phyloP scores from a whole-genome alignment of 768 basidiomycete genomes.

The Dacryopinax spathularia region DNA sequence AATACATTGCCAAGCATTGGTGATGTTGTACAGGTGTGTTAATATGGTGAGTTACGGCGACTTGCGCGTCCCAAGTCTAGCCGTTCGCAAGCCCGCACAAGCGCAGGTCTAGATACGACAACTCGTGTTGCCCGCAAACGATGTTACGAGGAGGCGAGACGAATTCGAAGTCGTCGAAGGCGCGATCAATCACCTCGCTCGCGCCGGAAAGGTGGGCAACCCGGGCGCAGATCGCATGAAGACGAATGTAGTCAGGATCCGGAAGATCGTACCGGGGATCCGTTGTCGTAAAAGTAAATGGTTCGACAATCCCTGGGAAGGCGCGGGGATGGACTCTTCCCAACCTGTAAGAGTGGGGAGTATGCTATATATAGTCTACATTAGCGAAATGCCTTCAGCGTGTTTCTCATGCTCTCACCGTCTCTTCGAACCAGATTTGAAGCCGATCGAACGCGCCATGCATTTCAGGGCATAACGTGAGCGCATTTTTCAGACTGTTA shows the following conservation, averaged over 20 bases:
- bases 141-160: no score
- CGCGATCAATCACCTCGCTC: slow-evolving; percentile 24
- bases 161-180: no score
- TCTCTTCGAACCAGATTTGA: slow-evolving; percentile 7
- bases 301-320: background rate
- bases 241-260: slow-evolving; percentile 20
- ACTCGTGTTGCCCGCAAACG: no score
- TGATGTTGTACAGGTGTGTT: no score
- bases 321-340: background rate
- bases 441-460: slow-evolving; percentile 3
- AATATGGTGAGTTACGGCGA: no score
- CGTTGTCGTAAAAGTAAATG: slow-evolving; percentile 20
- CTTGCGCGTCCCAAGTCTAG: no score
- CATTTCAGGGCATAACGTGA: slow-evolving; percentile 6
- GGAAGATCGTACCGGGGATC: slow-evolving; percentile 23
- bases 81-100: no score
- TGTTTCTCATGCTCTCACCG: background rate
- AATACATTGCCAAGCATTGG: no score
- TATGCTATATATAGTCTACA: background rate
- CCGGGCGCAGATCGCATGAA: slow-evolving; percentile 32
- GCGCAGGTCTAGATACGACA: no score
- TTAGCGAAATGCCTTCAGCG: background rate
- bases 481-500: slow-evolving; percentile 17
- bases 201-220: slow-evolving; percentile 31
- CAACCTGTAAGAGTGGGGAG: background rate